Conservation (phyloP, 768 basidiomycete species). For the Lyophyllum shimeji region DNA sequence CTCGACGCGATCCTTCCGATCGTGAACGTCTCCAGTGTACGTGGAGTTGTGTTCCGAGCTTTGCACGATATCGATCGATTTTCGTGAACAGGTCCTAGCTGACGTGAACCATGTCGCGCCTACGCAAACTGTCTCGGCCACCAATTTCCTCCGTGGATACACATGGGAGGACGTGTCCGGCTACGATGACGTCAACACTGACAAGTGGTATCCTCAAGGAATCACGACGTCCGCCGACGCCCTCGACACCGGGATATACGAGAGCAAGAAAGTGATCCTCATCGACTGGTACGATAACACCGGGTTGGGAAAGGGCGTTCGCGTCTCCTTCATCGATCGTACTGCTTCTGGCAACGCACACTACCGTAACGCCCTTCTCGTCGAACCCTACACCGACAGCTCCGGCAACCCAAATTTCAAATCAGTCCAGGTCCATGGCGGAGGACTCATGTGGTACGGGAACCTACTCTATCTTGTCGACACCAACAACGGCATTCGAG, state of each 20-base stretch:
- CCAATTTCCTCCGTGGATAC: slow-evolving; percentile 11
- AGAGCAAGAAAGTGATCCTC: slow-evolving; percentile 13
- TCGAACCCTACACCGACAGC: slow-evolving; percentile 12
- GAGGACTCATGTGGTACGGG: slow-evolving; percentile 16
- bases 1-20: slow-evolving; percentile 12
- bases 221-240: slow-evolving; percentile 18
- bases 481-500: slow-evolving; percentile 14
- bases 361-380: slow-evolving; percentile 13
- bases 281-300: slow-evolving; percentile 15
- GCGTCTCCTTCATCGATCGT: slow-evolving; percentile 15
- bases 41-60: not conserved
- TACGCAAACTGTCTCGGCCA: slow-evolving; percentile 4
- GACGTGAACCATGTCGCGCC: slow-evolving; percentile 12
- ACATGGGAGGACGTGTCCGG: slow-evolving; percentile 14
- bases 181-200: slow-evolving; percentile 13
- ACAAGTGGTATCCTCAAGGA: slow-evolving; percentile 15
- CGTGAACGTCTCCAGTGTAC: slow-evolving; percentile 8
- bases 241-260: slow-evolving; percentile 10
- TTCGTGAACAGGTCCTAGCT: slow-evolving; percentile 6
- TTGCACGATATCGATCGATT: not conserved
- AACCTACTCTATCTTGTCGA: slow-evolving; percentile 13
- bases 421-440: slow-evolving; percentile 12
- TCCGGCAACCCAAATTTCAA: slow-evolving; percentile 9
- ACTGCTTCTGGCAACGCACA: slow-evolving; percentile 2
- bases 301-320: slow-evolving; percentile 8